Base-by-base conservation (phyloP, 1,284 basidiomycete genomes). In the Xerocomus amazonicus region DNA sequence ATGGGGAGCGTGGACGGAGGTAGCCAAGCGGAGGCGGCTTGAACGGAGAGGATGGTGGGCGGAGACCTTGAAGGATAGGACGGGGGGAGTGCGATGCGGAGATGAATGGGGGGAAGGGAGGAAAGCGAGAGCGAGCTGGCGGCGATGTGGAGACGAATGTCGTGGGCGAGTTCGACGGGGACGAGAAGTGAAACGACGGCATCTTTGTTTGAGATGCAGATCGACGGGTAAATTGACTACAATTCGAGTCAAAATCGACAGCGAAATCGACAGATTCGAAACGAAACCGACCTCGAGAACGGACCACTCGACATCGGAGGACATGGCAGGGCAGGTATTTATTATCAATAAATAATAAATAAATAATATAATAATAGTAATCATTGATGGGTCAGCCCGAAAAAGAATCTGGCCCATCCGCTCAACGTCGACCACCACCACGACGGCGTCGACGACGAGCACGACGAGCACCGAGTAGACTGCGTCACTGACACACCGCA, bases 221-320 rank as follows among this genome's bases (percentile, higher is more conserved):
- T 86, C 58, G 87, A 83, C 36, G 87, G 87, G 60, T 84, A 85
- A 41, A 88, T 89, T 12, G 85, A 80, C 85, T 88, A 56, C 13
- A 23, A 38, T 8, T 36, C 19, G 1, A 2, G 55, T 56, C 49
- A 59, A 42, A 40, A 51, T 62, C 55, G 42, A 35, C 56, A 36
- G 3, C 27, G 27, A 45, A 23, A 23, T 50, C 46, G 19, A 23
- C 19, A 23, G 19, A 23, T 23, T 41, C 10, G 45, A 27, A 16
- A 26, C 28, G n/a, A 42, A 26, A 62, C 59, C 37, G 33, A 63
- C 62, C 56, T 65, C 43, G 60, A 60, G 59, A 49, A 60, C 61
- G 48, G 57, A 58, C 58, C 58, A 59, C 47, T 60, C 59, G 17
- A 44, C 33, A 2, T 23, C 19, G 41, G 3, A 14, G 8, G 37